These are phyloP conservation scores for Serendipita indica DNA, from an alignment of 768 basidiomycete genomes.

Conservation along the genomic window DNA sequence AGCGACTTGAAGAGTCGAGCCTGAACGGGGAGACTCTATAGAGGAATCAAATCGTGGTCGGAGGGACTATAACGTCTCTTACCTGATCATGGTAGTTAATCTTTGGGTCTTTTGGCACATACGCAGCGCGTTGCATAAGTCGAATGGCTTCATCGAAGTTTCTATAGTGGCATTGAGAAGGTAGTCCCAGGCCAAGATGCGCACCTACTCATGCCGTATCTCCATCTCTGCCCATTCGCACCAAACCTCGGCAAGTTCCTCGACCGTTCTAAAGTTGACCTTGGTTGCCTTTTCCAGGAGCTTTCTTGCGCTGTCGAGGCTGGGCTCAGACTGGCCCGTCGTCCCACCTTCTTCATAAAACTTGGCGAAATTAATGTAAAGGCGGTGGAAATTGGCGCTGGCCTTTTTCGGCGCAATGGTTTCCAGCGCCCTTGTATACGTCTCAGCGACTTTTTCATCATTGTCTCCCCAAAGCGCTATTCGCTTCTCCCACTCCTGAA, in stretches of 20 bases:
- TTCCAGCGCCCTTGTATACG: conserved; percentile 78
- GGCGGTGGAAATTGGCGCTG: conserved; percentile 73
- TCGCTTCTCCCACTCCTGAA: conserved; percentile 98
- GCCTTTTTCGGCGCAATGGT: conserved; percentile 81
- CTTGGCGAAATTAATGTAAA: conserved; percentile 91
- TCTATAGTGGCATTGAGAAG: conserved; percentile 28
- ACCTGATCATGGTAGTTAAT: conserved; percentile 94
- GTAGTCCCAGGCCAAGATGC: not conserved
- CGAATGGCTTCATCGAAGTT: conserved; percentile 92
- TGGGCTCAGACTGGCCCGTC: conserved; percentile 59
- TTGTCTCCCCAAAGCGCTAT: conserved; percentile 86
- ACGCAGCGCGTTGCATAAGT: conserved; percentile 93
- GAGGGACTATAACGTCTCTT: no score
- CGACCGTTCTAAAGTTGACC: conserved; percentile 86
- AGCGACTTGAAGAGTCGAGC: conserved; percentile 89
- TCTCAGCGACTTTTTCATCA: conserved; percentile 89
- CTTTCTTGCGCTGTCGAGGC: conserved; percentile 76
- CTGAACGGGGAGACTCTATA: conserved; percentile 69
- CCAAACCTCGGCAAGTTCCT: conserved; percentile 97
- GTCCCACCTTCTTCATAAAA: conserved; percentile 95
- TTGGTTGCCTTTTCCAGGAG: conserved; percentile 86
- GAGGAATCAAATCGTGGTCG: no score
- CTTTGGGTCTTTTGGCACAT: conserved; percentile 76
- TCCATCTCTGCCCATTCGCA: conserved; percentile 99
- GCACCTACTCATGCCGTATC: conserved; percentile 76